Conservation (phyloP, 768 basidiomycete genomes). For the Kwoniella bestiolae region DNA sequence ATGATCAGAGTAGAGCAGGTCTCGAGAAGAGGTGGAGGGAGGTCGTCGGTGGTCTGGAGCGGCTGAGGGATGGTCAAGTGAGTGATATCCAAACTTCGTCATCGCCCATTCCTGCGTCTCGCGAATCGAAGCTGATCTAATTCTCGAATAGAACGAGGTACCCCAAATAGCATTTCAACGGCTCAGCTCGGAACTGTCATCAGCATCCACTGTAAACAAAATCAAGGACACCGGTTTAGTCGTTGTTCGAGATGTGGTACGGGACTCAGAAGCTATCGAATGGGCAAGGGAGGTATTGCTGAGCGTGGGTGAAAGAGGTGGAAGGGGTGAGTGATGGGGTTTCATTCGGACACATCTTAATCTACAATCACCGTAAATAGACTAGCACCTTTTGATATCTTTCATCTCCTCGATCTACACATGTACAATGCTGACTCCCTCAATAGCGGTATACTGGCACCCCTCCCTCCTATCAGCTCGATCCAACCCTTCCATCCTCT, state of each 20-base stretch:
- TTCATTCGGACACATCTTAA: too few species aligned
- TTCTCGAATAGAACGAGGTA: constrained; percentile 28
- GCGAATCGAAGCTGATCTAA: neutral
- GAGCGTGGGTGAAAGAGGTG: constrained; percentile 24
- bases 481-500: constrained; percentile 36
- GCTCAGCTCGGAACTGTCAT: constrained; percentile 23
- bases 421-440: neutral
- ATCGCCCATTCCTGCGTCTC: neutral
- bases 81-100: neutral
- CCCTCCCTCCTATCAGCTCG: constrained; percentile 33
- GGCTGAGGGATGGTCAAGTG: constrained; percentile 9
- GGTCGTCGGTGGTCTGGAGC: constrained; percentile 9
- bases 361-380: too few species aligned
- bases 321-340: constrained; percentile 22
- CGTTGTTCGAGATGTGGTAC: constrained; percentile 46
- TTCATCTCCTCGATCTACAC: neutral
- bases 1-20: constrained; percentile 5
- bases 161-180: constrained; percentile 38
- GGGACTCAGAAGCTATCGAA: constrained; percentile 32
- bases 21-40: constrained; percentile 6
- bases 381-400: neutral
- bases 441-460: constrained; percentile 43
- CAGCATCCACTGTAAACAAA: constrained; percentile 10
- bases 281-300: constrained; percentile 33
- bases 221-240: constrained; percentile 35